phyloP scores from a whole-genome alignment of 306 rosid genomes.

The Canavalia gladiata region DNA sequence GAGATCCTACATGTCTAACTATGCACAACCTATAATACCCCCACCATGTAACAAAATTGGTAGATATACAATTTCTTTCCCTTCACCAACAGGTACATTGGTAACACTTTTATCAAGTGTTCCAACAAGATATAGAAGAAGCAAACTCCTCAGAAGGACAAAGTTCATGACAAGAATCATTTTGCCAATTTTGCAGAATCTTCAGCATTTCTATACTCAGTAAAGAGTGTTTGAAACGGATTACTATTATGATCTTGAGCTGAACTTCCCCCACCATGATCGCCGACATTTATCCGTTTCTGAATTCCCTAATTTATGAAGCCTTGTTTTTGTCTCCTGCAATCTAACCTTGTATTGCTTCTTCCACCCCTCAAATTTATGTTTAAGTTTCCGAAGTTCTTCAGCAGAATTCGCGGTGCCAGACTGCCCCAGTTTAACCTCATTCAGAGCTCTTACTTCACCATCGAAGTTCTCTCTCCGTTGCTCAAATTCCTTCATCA shows the following conservation, averaged over 20 bases:
- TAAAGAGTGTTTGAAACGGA: constrained; percentile 38
- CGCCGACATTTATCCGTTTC: constrained; percentile 71
- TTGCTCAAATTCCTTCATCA: constrained; percentile 88
- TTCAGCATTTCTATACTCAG: constrained; percentile 45
- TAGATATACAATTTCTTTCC: constrained; percentile 56
- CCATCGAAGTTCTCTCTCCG: constrained; percentile 68
- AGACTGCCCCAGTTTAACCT: constrained; percentile 65
- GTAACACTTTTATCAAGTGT: constrained; percentile 26
- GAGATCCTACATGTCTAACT: constrained; percentile 60
- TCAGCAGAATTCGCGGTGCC: constrained; percentile 57
- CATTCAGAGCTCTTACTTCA: constrained; percentile 71
- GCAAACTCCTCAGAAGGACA: constrained; percentile 42
- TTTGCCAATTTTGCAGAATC: constrained; percentile 39
- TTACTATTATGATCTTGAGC: constrained; percentile 48
- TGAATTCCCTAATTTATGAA: constrained; percentile 59
- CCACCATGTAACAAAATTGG: constrained; percentile 61
- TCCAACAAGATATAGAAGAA: constrained; percentile 44
- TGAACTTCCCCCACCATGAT: constrained; percentile 87
- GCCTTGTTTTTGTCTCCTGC: constrained; percentile 70
- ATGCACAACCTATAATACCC: constrained; percentile 65
- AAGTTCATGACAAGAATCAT: constrained; percentile 43
- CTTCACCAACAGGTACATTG: constrained; percentile 43
- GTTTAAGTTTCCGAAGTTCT: constrained; percentile 76
- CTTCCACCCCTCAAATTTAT: constrained; percentile 85
- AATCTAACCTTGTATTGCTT: constrained; percentile 85